These are phyloP conservation scores for Penstemon barbatus DNA, from an alignment of 257 asterid species.

Conservation along the genomic window DNA sequence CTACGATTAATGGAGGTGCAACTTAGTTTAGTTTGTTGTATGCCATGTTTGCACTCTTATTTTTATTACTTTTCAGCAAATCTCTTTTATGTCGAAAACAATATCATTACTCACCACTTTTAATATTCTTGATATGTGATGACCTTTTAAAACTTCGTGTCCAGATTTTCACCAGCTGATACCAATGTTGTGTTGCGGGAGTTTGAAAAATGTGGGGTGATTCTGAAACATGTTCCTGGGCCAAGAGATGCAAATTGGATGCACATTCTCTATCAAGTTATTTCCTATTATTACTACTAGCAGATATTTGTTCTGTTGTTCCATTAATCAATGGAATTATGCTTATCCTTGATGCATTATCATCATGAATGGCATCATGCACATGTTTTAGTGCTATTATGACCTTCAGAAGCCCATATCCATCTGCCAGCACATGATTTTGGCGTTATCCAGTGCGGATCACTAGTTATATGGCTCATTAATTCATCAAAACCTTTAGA, in stretches of 20 bases:
- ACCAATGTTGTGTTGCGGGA: constrained; percentile 87
- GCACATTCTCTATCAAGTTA: constrained; percentile 93
- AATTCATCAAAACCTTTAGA: constrained; percentile 2
- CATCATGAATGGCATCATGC: background rate
- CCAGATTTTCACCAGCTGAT: constrained; percentile 87
- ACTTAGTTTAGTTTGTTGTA: background rate
- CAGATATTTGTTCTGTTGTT: constrained; percentile 11
- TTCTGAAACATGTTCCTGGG: constrained; percentile 90
- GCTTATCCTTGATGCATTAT: constrained; percentile 19
- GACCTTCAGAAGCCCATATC: background rate
- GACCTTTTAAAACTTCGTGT: constrained; percentile 19
- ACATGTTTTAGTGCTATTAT: background rate
- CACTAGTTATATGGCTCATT: background rate
- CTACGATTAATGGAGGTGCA: no score
- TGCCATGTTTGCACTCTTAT: background rate
- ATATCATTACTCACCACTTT: background rate
- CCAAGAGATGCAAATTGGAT: constrained; percentile 98
- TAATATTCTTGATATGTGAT: constrained; percentile 17
- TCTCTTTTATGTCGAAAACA: constrained; percentile 2
- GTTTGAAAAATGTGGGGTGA: constrained; percentile 88
- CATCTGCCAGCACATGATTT: background rate
- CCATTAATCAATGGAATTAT: background rate
- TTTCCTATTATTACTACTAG: constrained; percentile 19
- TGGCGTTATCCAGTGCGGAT: background rate
- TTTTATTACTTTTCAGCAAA: background rate